phyloP scores from a whole-genome alignment of 345 rosid genomes.

The Citrus medica region DNA sequence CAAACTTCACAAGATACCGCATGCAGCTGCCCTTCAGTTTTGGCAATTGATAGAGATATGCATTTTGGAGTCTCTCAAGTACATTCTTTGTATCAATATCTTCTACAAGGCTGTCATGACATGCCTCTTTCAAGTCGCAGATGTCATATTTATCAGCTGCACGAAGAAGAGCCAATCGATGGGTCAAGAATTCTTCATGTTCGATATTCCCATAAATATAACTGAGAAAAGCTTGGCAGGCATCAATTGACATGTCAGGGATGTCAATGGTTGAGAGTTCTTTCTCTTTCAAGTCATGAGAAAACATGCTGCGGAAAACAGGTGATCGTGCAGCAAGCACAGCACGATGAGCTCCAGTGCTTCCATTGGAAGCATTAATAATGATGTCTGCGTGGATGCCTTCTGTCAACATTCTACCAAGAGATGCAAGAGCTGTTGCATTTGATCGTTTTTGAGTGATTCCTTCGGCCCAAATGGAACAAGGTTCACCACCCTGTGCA shows the following conservation, averaged over 20 bases:
- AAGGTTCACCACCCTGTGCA: constrained; percentile 62
- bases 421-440: constrained; percentile 52
- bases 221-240: constrained; percentile 71
- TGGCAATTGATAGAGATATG: constrained; percentile 57
- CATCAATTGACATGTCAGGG: constrained; percentile 76
- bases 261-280: constrained; percentile 71
- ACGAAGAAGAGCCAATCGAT: constrained; percentile 66
- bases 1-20: constrained; percentile 91
- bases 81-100: constrained; percentile 83
- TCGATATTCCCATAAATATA: constrained; percentile 80
- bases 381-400: constrained; percentile 76
- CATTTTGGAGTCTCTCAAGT: constrained; percentile 83
- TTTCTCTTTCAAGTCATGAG: constrained; percentile 87
- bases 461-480: constrained; percentile 83
- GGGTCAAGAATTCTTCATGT: constrained; percentile 62
- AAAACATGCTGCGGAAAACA: constrained; percentile 84
- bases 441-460: constrained; percentile 40
- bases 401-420: constrained; percentile 83
- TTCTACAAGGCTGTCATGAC: constrained; percentile 78
- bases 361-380: constrained; percentile 75
- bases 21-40: constrained; percentile 74
- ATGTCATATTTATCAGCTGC: constrained; percentile 92
- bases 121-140: constrained; percentile 73
- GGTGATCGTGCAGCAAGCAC: constrained; percentile 89
- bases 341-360: constrained; percentile 86